phyloP scores from a whole-genome alignment of 1,284 basidiomycete genomes.

The Trichosporon sp. region DNA sequence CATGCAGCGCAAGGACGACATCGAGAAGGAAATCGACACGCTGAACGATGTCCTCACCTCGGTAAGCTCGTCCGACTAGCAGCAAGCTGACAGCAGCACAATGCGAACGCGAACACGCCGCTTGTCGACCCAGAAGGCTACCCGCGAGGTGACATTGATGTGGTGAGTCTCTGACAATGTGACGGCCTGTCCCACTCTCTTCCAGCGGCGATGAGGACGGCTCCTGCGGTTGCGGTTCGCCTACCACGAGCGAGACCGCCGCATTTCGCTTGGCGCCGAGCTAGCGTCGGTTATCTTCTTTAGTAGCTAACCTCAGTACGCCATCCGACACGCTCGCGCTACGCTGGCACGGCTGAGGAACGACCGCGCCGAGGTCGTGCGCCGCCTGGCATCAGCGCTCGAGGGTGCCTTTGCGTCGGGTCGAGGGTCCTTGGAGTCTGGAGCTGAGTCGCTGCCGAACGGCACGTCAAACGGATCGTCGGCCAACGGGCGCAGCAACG shows the following conservation, averaged over 20 bases:
- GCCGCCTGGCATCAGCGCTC: constrained; percentile 63
- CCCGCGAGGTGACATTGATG: constrained; percentile 67
- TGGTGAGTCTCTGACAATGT: constrained; percentile 44
- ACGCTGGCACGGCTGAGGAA: constrained; percentile 58
- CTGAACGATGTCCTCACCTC: constrained; percentile 38
- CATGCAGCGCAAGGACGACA: constrained; percentile 46
- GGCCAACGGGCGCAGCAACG: constrained; percentile 12
- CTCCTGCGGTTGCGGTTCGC: too few relatives aligned
- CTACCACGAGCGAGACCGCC: too few relatives aligned
- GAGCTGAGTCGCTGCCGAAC: constrained; percentile 5
- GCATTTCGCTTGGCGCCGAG: too few relatives aligned
- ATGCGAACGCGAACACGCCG: constrained; percentile 52
- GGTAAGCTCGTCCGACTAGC: constrained; percentile 9
- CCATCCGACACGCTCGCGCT: constrained; percentile 63
- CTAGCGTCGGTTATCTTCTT: too few relatives aligned
- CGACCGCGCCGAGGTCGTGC: constrained; percentile 64
- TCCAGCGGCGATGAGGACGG: too few relatives aligned
- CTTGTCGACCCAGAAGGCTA: constrained; percentile 80
- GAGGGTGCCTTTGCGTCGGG: constrained; percentile 54
- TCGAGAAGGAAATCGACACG: constrained; percentile 43
- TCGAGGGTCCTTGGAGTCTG: not conserved
- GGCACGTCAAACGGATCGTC: not conserved
- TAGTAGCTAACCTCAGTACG: constrained; percentile 51
- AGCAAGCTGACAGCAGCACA: constrained; percentile 30
- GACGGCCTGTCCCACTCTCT: not conserved